Conservation (phyloP, 768 basidiomycete genomes). For the Panaeolus papilionaceus region DNA sequence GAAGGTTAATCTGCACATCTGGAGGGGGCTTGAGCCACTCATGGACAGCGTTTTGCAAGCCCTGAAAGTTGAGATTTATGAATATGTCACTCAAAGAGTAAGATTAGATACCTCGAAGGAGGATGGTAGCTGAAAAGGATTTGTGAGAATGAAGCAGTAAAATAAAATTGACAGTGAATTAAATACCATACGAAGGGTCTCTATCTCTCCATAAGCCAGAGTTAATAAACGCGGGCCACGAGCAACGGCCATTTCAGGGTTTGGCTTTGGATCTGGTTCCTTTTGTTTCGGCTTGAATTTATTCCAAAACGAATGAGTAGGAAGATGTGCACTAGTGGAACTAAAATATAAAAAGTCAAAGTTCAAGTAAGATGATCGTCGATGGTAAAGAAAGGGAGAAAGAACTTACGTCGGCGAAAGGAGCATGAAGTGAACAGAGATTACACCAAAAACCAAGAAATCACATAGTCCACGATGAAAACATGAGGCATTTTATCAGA, state of each 20-base stretch:
- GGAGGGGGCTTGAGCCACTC: constrained; percentile 91
- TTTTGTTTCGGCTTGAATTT: constrained; percentile 79
- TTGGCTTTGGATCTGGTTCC: constrained; percentile 57
- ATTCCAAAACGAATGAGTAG: constrained; percentile 61
- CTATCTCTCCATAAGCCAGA: constrained; percentile 84
- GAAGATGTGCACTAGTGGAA: constrained; percentile 67
- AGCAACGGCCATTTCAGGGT: constrained; percentile 62
- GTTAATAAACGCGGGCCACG: constrained; percentile 76
- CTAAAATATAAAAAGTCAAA: constrained; percentile 49
- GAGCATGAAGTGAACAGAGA: constrained; percentile 59
- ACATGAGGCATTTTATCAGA: constrained; percentile 59
- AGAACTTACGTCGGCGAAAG: constrained; percentile 77
- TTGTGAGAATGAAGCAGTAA: constrained; percentile 21
- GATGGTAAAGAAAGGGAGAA: constrained; percentile 27
- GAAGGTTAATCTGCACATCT: constrained; percentile 74
- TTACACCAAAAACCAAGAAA: constrained; percentile 28
- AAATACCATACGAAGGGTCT: constrained; percentile 78
- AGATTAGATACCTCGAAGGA: constrained; percentile 58
- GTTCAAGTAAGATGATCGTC: constrained; percentile 31
- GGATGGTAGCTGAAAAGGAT: constrained; percentile 62
- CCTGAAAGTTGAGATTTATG: constrained; percentile 47
- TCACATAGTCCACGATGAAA: constrained; percentile 46
- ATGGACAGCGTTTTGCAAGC: constrained; percentile 79
- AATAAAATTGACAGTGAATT: constrained; percentile 13
- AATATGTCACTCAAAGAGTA: neutral